Evolutionary conservation across 495 filamentous ascomycete genomes (phyloP).

Genomic region (Letharia columbiana): DNA sequence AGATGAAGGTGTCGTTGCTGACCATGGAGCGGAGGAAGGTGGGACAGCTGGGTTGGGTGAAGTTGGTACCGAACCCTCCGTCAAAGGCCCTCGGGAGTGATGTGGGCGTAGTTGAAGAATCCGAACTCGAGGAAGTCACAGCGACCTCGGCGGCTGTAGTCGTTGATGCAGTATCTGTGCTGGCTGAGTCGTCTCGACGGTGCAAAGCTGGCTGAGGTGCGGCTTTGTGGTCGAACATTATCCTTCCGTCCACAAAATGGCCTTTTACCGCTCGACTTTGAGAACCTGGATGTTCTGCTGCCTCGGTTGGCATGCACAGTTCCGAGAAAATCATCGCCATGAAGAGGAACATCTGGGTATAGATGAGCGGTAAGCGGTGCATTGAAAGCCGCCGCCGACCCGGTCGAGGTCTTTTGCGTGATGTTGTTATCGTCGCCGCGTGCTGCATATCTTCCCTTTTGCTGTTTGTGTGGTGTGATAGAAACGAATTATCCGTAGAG

Average conservation of each 20-base stretch:
- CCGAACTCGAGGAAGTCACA: conserved; percentile 21
- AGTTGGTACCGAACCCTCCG: conserved; percentile 59
- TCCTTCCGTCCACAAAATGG: conserved; percentile 1
- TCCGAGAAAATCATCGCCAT: conserved; percentile 3
- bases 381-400: conserved; percentile 11
- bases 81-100: conserved; percentile 64
- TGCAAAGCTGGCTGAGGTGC: conserved; percentile 6
- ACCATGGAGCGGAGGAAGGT: conserved; percentile 63
- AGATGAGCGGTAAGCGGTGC: conserved; percentile 1
- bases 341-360: conserved; percentile 1
- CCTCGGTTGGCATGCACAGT: conserved; percentile 11
- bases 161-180: conserved; percentile 7
- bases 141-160: conserved; percentile 10
- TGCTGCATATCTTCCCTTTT: conserved; percentile 2
- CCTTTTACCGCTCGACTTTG: conserved; percentile 2
- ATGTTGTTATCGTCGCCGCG: neutral
- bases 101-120: conserved; percentile 28
- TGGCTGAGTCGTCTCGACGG: conserved; percentile 6
- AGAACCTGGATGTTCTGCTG: neutral
- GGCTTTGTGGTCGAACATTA: conserved; percentile 7
- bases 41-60: conserved; percentile 52
- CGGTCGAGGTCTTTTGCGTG: conserved; percentile 3
- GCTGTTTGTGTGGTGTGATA: neutral
- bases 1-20: conserved; percentile 49
- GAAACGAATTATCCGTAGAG: neutral